Conservation (phyloP, 1,284 basidiomycete genomes). For the Trametes pubescens region DNA sequence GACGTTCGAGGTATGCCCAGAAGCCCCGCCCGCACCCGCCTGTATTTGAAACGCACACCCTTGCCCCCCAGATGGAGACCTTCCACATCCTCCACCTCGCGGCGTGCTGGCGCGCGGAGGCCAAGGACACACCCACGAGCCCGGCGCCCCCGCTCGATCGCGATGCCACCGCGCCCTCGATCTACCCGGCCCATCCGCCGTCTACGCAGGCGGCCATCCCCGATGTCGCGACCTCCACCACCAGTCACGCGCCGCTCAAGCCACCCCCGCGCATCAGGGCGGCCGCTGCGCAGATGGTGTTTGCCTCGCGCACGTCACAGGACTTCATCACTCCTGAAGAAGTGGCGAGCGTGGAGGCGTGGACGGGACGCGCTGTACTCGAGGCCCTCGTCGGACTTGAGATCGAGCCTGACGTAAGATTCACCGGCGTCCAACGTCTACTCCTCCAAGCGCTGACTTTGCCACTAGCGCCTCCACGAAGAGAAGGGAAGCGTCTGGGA, state of each 20-base stretch:
- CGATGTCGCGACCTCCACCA: slow-evolving; percentile 37
- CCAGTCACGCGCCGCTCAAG: slow-evolving; percentile 23
- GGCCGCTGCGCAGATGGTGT: slow-evolving; percentile 85
- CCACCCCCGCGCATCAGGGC: slow-evolving; percentile 65
- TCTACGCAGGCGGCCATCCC: slow-evolving; percentile 44
- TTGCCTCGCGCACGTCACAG: slow-evolving; percentile 78
- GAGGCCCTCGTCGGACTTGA: slow-evolving; percentile 52
- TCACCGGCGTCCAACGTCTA: neutral
- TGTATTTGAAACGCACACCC: slow-evolving; percentile 13
- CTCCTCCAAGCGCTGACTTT: slow-evolving; percentile 12
- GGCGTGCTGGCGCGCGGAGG: slow-evolving; percentile 55
- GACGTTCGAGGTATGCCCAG: slow-evolving; percentile 68
- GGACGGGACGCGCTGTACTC: slow-evolving; percentile 64
- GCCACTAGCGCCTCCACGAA: slow-evolving; percentile 46
- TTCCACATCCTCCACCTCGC: slow-evolving; percentile 82
- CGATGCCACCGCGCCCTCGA: slow-evolving; percentile 51
- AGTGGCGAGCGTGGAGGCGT: slow-evolving; percentile 70
- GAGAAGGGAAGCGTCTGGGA: slow-evolving; percentile 52
- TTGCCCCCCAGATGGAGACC: slow-evolving; percentile 74
- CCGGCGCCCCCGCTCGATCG: slow-evolving; percentile 52
- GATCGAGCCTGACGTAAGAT: slow-evolving; percentile 55
- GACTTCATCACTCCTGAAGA: slow-evolving; percentile 80
- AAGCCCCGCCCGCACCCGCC: slow-evolving; percentile 2
- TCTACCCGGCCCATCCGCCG: slow-evolving; percentile 32
- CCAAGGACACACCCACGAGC: slow-evolving; percentile 26